Evolutionary conservation across 176 grass and related monocot species (phyloP).

Genomic region (Hyparrhenia diplandra): DNA sequence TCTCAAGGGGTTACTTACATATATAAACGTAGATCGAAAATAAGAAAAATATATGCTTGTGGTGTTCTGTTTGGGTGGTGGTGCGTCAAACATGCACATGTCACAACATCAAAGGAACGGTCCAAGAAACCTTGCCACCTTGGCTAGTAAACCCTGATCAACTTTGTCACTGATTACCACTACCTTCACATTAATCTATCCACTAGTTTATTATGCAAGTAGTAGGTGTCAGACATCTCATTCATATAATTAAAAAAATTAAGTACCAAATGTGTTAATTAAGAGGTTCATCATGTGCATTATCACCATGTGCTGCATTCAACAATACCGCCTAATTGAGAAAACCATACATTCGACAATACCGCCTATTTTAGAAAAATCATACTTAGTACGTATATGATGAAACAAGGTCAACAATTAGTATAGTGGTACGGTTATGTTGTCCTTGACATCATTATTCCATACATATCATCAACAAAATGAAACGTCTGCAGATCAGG

Average conservation of each 20-base stretch:
- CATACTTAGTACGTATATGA: background rate
- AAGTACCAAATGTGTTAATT: background rate
- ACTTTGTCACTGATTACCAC: background rate
- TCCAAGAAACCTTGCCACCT: background rate
- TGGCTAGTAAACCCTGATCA: background rate
- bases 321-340: too few relatives aligned
- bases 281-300: too few relatives aligned
- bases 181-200: background rate
- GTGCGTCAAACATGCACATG: conserved; percentile 15
- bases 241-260: background rate
- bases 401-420: background rate
- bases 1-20: background rate
- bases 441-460: background rate
- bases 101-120: background rate
- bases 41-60: too few relatives aligned
- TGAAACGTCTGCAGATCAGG: background rate
- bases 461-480: background rate
- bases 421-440: background rate
- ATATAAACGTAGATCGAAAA: background rate
- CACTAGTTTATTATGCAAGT: background rate
- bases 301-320: too few relatives aligned
- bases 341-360: too few relatives aligned
- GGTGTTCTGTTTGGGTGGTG: background rate
- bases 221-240: background rate
- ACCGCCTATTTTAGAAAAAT: too few relatives aligned